Conservation (phyloP, 1,284 basidiomycete genomes). For the Trichosporon sp. region DNA sequence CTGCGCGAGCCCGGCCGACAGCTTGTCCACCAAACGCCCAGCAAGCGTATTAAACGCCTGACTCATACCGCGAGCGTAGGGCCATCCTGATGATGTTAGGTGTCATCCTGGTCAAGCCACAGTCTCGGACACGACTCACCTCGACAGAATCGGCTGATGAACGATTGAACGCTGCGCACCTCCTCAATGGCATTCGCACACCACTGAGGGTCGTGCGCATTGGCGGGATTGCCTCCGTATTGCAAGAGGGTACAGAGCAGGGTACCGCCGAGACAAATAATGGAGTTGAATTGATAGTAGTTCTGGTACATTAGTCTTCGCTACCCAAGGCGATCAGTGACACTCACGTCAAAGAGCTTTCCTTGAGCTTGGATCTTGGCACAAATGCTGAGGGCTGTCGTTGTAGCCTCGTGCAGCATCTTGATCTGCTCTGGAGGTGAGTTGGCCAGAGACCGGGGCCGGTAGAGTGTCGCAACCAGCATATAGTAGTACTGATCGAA, state of each 20-base stretch:
- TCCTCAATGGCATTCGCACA: not conserved
- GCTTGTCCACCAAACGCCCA: not conserved
- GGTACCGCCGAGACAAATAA: not conserved
- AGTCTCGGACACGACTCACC: not conserved
- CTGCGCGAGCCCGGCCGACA: not conserved
- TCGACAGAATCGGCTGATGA: not conserved
- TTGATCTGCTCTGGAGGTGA: not conserved
- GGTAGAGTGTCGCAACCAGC: not conserved
- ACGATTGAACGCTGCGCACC: not conserved
- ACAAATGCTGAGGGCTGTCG: not conserved
- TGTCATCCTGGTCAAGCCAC: no score
- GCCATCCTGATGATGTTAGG: not conserved
- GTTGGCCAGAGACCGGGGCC: not conserved
- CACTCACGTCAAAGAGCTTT: not conserved
- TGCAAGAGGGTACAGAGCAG: not conserved
- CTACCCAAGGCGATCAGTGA: not conserved
- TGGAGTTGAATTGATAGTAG: constrained; percentile 1
- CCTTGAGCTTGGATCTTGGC: not conserved
- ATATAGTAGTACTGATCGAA: constrained; percentile 2
- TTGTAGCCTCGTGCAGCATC: not conserved
- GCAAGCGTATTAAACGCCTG: not conserved
- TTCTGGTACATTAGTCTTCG: not conserved
- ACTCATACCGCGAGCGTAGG: not conserved
- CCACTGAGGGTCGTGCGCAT: not conserved
- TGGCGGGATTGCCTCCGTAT: not conserved